A percentile compares a stretch with the other conserved stretches of the same genome.
These are phyloP conservation scores for Scleroderma citrinum DNA, from an alignment of 768 basidiomycete genomes.

Conservation along the genomic window DNA sequence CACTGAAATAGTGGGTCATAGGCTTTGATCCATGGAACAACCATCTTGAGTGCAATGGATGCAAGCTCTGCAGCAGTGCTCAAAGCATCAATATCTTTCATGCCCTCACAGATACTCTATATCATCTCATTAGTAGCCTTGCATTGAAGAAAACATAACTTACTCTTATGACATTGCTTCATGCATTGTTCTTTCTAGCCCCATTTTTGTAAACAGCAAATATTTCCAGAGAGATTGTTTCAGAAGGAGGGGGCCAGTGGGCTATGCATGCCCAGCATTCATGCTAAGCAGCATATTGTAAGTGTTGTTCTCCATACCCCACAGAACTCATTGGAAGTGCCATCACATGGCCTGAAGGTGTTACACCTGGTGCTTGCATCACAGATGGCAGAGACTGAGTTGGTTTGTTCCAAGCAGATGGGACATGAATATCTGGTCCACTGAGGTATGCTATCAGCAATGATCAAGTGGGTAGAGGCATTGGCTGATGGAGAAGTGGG, in stretches of 20 bases:
- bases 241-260: neutral
- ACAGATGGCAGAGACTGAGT: neutral
- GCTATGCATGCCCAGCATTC: neutral
- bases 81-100: slow-evolving; percentile 4
- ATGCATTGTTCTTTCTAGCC: neutral
- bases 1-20: slow-evolving; percentile 3
- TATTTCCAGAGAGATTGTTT: slow-evolving; percentile 3
- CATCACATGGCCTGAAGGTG: neutral
- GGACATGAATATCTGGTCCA: neutral
- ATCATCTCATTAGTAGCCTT: neutral
- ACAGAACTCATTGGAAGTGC: neutral
- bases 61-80: neutral
- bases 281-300: neutral
- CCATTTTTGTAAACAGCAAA: neutral
- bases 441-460: neutral
- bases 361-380: no score
- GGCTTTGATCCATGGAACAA: neutral
- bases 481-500: no score
- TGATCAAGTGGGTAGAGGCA: no score
- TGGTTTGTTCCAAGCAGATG: neutral
- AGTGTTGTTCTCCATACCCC: slow-evolving; percentile 2
- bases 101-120: slow-evolving; percentile 7
- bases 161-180: slow-evolving; percentile 3
- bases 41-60: neutral
- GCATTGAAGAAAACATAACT: neutral